Evolutionary conservation across 805 yeast species (phyloP).

Genomic region (Candida schatavii): DNA sequence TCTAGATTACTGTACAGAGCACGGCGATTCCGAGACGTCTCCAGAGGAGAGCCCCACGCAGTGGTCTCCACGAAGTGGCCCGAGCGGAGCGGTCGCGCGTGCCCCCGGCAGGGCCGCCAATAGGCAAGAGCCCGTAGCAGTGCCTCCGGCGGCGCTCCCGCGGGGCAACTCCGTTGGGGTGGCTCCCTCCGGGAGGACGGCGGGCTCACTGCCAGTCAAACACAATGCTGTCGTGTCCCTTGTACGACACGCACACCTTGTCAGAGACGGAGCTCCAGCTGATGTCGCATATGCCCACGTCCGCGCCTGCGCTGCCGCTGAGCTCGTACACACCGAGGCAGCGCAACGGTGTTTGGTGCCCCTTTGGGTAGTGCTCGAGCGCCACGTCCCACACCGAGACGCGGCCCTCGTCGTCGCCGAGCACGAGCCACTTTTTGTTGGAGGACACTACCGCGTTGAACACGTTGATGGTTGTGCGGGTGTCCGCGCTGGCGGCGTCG

Average conservation of each 20-base stretch:
- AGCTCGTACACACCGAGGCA: slow-evolving; percentile 25
- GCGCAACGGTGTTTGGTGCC: slow-evolving; percentile 12
- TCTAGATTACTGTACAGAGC: not conserved
- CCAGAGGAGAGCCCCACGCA: not conserved
- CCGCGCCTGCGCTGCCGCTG: slow-evolving; percentile 9
- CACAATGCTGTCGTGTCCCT: slow-evolving; percentile 31
- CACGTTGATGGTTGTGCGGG: slow-evolving; percentile 35
- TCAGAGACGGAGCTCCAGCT: slow-evolving; percentile 31
- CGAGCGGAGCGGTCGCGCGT: not conserved
- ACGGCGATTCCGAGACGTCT: not conserved
- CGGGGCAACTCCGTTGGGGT: not conserved
- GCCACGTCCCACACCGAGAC: slow-evolving; percentile 51
- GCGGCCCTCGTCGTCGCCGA: slow-evolving; percentile 66
- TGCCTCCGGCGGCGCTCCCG: not conserved
- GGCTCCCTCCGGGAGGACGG: not conserved
- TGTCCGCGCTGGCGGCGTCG: not conserved
- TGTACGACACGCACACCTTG: slow-evolving; percentile 30
- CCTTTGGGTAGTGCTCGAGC: slow-evolving; percentile 8
- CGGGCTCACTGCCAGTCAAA: slow-evolving; percentile 13
- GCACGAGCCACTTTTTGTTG: slow-evolving; percentile 46
- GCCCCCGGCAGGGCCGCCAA: not conserved
- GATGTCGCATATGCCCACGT: slow-evolving; percentile 35
- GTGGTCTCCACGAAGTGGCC: not conserved
- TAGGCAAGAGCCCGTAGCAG: too few relatives aligned
- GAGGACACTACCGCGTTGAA: slow-evolving; percentile 53